A percentile compares a stretch with the other conserved stretches of the same genome.
These are phyloP conservation scores for Cynara cardunculus DNA, from an alignment of 129 eudicot genomes.

Conservation along the genomic window DNA sequence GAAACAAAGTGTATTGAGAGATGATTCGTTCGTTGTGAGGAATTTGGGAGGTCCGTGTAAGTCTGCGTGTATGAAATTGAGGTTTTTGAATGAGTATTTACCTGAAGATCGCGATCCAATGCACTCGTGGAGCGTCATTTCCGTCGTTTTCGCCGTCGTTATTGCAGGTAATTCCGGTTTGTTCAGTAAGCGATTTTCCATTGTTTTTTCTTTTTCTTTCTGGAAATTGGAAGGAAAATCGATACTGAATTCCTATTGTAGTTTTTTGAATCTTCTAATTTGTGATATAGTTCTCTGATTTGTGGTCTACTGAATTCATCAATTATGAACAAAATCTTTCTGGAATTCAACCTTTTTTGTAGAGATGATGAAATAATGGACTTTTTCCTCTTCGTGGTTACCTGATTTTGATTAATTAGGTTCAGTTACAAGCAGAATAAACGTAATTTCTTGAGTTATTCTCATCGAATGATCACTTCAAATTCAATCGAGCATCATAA, in stretches of 20 bases:
- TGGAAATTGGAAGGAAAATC: conserved; percentile 7
- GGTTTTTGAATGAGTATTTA: conserved; percentile 63
- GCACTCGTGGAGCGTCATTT: conserved; percentile 71
- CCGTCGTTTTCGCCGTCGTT: conserved; percentile 48
- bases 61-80: conserved; percentile 38
- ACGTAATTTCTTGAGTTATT: neutral
- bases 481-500: neutral
- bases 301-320: neutral
- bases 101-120: conserved; percentile 94
- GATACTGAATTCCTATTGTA: neutral
- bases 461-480: conserved; percentile 5
- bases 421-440: neutral
- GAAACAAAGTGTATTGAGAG: conserved; percentile 69
- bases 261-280: neutral
- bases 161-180: conserved; percentile 47
- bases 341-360: conserved; percentile 7
- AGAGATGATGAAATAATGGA: conserved; percentile 21
- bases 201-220: neutral
- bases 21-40: conserved; percentile 64
- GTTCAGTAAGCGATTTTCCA: neutral
- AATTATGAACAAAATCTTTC: conserved; percentile 4
- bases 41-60: conserved; percentile 47
- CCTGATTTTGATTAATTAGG: conserved; percentile 7
- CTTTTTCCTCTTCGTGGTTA: conserved; percentile 1
- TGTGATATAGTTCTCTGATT: neutral